Conservation (phyloP, 805 yeast genomes). For the Kuraishia floccosa region DNA sequence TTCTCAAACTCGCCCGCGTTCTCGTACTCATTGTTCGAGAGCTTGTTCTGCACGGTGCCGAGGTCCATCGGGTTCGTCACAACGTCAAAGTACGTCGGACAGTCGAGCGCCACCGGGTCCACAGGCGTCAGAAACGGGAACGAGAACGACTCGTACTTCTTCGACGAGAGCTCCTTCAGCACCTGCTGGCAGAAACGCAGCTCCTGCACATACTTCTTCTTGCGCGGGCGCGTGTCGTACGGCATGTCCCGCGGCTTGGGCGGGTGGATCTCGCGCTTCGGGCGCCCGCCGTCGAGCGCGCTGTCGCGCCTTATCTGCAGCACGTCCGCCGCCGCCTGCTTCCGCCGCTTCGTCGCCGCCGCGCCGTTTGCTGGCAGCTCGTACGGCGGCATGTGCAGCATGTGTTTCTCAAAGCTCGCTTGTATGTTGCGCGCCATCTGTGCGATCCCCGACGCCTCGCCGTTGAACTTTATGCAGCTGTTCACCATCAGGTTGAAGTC, state of each 20-base stretch:
- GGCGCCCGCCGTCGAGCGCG: conserved; percentile 45
- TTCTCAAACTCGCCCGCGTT: conserved; percentile 78
- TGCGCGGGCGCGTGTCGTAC: conserved; percentile 81
- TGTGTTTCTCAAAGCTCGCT: conserved; percentile 87
- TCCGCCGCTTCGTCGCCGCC: conserved; percentile 17
- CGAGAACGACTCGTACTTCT: conserved; percentile 74
- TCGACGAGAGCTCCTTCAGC: conserved; percentile 69
- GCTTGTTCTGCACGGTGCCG: conserved; percentile 69
- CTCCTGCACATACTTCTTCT: conserved; percentile 85
- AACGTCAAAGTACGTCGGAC: conserved; percentile 81
- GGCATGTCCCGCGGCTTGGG: conserved; percentile 93
- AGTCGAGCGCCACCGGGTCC: conserved; percentile 86
- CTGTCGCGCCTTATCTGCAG: conserved; percentile 70
- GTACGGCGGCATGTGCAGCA: conserved; percentile 79
- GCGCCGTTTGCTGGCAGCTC: conserved; percentile 22
- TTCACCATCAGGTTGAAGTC: conserved; percentile 80
- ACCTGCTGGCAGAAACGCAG: conserved; percentile 76
- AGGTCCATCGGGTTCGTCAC: conserved; percentile 94
- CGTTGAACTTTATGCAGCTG: conserved; percentile 80
- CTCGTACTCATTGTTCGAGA: conserved; percentile 80
- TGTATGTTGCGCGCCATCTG: conserved; percentile 88
- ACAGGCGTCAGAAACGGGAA: conserved; percentile 92
- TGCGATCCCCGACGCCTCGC: conserved; percentile 70
- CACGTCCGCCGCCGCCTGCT: conserved; percentile 33
- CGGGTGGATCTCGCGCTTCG: conserved; percentile 93